Evolutionary conservation across 2,329 filamentous ascomycete species (phyloP), one percentile per base, ranked within the genome.

Genomic region (Hypoxylon sp.): DNA sequence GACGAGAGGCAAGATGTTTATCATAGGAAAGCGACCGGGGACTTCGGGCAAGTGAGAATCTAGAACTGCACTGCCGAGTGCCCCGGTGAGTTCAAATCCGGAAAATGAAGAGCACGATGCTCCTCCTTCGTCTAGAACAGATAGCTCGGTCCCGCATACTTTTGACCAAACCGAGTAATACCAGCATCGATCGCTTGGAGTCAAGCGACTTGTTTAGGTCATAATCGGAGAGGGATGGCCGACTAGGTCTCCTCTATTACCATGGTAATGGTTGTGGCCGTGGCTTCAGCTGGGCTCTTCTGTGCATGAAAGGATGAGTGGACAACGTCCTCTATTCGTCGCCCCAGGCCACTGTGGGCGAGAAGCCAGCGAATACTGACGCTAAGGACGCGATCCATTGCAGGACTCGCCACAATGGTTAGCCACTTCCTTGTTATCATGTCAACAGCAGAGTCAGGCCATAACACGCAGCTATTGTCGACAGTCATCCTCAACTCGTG

Each of bases 101-200:
- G 67, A 67, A 70, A 67, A 65, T 55, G 69, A 70, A 63, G 64
- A 56, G 46, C 62, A 52, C 17, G 43, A 56, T 45, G 53, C 57
- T 64, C 53, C 62, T 68, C 46, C 61, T 65, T 50, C 46, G 46
- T 50, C 51, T 23, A 63, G 59, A 67, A 63, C 68, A 63, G 63
- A 61, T 58, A 34, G 55, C 56, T 34, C 51, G 68, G 63, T 64
- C 60, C 68, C 60, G 63, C 66, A 64, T 65, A 55, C 50, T 48
- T 60, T 36, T 56, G 51, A 50, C 70, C 60, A 48, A 71, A 72
- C 67, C 55, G 36, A 67, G 68, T 63, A 70, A 72, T 69, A 38
- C 23, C 30, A 53, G 56, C 66, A 71, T 69, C 68, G 70, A 71
- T 72, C 70, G 64, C 62, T 65, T 65, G 63, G 65, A 62, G 61